These are phyloP conservation scores for Scedosporium boydii DNA, from an alignment of 2,329 filamentous ascomycete species.

Conservation along the genomic window DNA sequence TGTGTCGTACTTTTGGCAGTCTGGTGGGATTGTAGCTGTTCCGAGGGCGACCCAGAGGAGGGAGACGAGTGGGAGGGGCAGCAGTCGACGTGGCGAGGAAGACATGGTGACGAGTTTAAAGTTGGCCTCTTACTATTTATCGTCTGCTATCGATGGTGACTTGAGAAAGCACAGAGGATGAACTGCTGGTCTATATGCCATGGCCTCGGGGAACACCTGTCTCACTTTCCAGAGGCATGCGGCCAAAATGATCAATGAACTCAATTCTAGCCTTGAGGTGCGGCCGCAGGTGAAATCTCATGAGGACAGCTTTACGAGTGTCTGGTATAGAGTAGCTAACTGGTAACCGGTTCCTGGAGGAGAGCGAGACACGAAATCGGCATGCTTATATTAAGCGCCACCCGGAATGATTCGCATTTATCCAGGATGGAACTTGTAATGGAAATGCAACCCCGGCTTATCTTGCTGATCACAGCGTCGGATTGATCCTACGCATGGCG, in stretches of 20 bases:
- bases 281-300: background rate
- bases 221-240: too few species aligned
- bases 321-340: background rate
- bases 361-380: too few species aligned
- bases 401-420: background rate
- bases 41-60: background rate
- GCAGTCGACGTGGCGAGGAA: background rate
- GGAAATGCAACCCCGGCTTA: background rate
- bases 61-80: background rate
- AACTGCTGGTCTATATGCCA: background rate
- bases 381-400: background rate
- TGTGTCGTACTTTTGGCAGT: slow-evolving; percentile 1
- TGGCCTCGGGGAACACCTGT: too few species aligned
- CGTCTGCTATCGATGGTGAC: background rate
- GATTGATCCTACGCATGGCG: too few species aligned
- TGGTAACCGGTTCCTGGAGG: background rate
- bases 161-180: background rate
- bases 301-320: background rate
- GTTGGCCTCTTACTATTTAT: background rate
- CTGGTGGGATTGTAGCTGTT: background rate
- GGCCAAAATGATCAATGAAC: too few species aligned
- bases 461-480: too few species aligned
- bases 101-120: background rate
- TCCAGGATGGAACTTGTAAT: background rate
- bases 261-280: too few species aligned